Percentiles rank a stretch among this genome's conserved stretches.
Conservation (phyloP, 768 basidiomycete genomes). For the Agaricus blazei region DNA sequence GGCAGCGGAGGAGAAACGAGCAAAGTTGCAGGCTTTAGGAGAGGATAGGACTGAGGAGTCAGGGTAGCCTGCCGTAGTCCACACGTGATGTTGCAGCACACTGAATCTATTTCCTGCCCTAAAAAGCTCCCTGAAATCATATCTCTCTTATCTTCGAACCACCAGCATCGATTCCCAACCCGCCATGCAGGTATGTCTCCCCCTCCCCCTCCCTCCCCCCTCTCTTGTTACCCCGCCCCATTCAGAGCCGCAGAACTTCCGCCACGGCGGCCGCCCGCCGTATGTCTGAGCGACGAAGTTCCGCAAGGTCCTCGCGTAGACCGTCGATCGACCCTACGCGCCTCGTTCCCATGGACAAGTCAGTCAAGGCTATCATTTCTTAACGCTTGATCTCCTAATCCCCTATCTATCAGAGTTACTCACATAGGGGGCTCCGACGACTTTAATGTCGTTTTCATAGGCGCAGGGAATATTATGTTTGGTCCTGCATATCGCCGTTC, state of each 20-base stretch:
- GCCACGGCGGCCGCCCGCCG: slow-evolving; percentile 32
- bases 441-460: slow-evolving; percentile 94
- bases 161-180: background rate
- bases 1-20: slow-evolving; percentile 63
- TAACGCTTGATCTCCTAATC: slow-evolving; percentile 10
- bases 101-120: background rate
- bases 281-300: slow-evolving; percentile 41
- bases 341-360: slow-evolving; percentile 81
- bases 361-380: slow-evolving; percentile 14
- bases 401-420: slow-evolving; percentile 29
- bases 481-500: slow-evolving; percentile 35
- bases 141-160: slow-evolving; percentile 1
- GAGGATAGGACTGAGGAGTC: slow-evolving; percentile 23
- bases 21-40: slow-evolving; percentile 36
- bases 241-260: slow-evolving; percentile 38
- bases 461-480: slow-evolving; percentile 98
- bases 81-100: background rate
- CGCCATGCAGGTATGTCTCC: slow-evolving; percentile 4
- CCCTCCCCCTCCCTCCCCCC: slow-evolving; percentile 11
- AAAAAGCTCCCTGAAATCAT: background rate
- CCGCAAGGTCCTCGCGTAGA: slow-evolving; percentile 47
- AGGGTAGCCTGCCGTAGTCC: slow-evolving; percentile 2
- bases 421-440: slow-evolving; percentile 58
- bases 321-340: slow-evolving; percentile 74
- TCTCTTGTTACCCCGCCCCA: slow-evolving; percentile 8